Evolutionary conservation across 306 rosid species (phyloP).

Genomic region (Quercus mongolica): DNA sequence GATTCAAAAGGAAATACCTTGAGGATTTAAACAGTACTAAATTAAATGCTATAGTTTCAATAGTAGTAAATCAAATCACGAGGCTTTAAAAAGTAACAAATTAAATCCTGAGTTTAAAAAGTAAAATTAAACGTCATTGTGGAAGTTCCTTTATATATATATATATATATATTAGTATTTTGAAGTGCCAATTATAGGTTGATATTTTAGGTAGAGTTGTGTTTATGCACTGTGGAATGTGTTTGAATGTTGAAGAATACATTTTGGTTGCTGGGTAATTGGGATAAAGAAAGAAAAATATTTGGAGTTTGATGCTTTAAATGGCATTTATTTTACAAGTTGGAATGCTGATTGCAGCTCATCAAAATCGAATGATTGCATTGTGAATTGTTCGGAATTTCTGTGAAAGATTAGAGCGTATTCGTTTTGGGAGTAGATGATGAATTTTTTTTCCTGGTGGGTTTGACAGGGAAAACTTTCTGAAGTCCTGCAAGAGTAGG

Average conservation of each 20-base stretch:
- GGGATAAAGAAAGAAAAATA: background rate
- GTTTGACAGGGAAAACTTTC: conserved; percentile 43
- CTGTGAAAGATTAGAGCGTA: background rate
- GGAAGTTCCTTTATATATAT: too few relatives aligned
- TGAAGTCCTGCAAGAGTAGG: conserved; percentile 4
- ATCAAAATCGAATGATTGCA: background rate
- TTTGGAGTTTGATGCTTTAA: background rate
- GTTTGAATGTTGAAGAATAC: background rate
- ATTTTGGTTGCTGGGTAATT: background rate
- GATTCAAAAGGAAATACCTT: too few relatives aligned
- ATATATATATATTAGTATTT: too few relatives aligned
- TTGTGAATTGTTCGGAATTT: background rate
- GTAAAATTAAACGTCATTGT: too few relatives aligned
- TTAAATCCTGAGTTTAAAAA: too few relatives aligned
- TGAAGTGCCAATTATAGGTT: too few relatives aligned
- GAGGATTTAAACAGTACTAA: too few relatives aligned
- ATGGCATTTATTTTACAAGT: background rate
- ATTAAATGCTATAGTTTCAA: too few relatives aligned
- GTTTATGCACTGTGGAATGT: background rate
- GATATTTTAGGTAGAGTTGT: background rate
- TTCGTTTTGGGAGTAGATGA: conserved; percentile 2
- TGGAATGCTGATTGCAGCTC: background rate
- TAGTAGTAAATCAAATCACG: too few relatives aligned
- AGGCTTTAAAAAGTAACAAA: too few relatives aligned
- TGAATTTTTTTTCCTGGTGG: background rate